These are phyloP conservation scores for Ilyonectria mors-panacis DNA, from an alignment of 2,329 filamentous ascomycete species.

Conservation along the genomic window DNA sequence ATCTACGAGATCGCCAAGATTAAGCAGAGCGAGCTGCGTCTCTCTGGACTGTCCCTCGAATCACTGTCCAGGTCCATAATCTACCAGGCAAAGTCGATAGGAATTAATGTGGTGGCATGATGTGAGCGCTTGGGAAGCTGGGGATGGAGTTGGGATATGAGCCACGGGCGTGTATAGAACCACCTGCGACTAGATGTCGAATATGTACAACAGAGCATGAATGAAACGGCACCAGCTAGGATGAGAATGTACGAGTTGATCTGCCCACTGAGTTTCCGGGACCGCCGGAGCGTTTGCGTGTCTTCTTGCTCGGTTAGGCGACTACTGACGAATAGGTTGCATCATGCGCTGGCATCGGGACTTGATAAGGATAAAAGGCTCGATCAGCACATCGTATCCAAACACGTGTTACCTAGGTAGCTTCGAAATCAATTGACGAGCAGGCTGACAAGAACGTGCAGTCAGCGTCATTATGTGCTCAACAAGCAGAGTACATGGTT, in stretches of 20 bases:
- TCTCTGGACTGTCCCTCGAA: conserved; percentile 80
- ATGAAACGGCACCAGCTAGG: conserved; percentile 26
- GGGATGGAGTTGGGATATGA: conserved; percentile 19
- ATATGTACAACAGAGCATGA: conserved; percentile 46
- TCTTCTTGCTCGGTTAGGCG: neutral
- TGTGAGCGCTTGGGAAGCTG: conserved; percentile 25
- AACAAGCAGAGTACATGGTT: neutral
- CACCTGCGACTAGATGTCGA: conserved; percentile 32
- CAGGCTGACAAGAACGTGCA: neutral
- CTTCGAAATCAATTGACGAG: neutral
- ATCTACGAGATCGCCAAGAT: conserved; percentile 98
- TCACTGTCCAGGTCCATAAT: conserved; percentile 82
- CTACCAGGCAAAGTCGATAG: conserved; percentile 81
- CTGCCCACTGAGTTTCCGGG: neutral
- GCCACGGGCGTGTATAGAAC: conserved; percentile 32
- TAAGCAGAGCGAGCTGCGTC: conserved; percentile 83
- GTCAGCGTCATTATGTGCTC: neutral
- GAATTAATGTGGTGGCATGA: conserved; percentile 78
- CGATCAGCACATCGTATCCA: neutral
- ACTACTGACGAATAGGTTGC: neutral
- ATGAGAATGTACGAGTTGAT: conserved; percentile 32
- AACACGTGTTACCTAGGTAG: neutral
- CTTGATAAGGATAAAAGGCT: neutral
- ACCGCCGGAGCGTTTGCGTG: neutral
- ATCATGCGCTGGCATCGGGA: neutral